Evolutionary conservation across 108 stramenopile genomes (phyloP), one percentile per base, ranked within the genome.

Genomic region (Skeletonema costatum): DNA sequence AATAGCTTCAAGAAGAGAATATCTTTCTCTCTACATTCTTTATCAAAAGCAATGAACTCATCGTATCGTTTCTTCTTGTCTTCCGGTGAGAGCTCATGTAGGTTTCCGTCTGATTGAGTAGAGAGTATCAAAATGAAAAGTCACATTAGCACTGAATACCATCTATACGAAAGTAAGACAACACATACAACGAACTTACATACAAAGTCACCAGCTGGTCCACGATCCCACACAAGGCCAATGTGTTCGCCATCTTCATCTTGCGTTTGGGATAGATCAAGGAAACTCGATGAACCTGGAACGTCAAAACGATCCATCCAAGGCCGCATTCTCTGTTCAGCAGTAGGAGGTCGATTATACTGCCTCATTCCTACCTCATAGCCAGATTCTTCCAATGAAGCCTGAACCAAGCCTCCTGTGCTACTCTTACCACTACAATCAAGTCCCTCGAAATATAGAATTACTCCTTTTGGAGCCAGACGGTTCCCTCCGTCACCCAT

Each of bases 281-380:
- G 75, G 36, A 66, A 58, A 35, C 74, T 79, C 19, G 77, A 48
- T 19, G 73, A 75, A 16, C 76, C 86, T 6, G 91, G 91, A 30
- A 75, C 42, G 64, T 92, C 77, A 42, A 93, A 93, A 10, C 92
- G 78, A 73, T 89, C 87, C 89, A 93, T 93, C 92, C 92, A 93
- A 8, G 87, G 87, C 53, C 70, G 84, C 17, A n/a, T 8, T 35
- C 86, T 80, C 39, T 93, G 89, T 60, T 90, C 89, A n/a, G 74
- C 77, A 13, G 88, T 93, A 17, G 92, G 92, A 8, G 92, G 92
- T 5, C 89, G 78, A 50, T 92, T 92, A 72, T 93, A 89, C 74
- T 93, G 92, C 39, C 75, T 75, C 63, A 78, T 87, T 32, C 69
- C 70, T n/a, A 93, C 87, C 0, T 51, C 32, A 64, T 89, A 93